Evolutionary conservation across 2,329 filamentous ascomycete genomes (phyloP), one percentile per base, ranked within the genome.

Genomic region (Escovopsis sp.): DNA sequence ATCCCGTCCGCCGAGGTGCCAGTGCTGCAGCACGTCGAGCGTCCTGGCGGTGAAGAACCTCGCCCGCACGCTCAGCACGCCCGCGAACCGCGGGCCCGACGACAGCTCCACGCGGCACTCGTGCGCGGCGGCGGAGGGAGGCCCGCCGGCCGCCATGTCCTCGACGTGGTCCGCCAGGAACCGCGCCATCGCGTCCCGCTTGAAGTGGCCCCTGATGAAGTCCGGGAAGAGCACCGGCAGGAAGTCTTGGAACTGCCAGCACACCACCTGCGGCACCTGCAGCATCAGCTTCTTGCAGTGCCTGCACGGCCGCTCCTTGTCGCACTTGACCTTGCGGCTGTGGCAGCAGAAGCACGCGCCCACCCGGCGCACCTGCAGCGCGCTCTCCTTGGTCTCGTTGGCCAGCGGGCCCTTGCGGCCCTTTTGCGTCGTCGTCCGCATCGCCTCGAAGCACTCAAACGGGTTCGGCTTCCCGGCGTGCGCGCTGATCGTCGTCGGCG

Each of bases 261-360:
- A 77, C 23, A 77, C 62, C 18, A 71, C 65, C 50, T 73, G 68
- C 2, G 72, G 72, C 12, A 74, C 61, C 40, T 65, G 58, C 2
- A 61, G 53, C 42, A 65, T 63, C 42, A 75, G 63, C 55, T 72
- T 72, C 49, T 63, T 65, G 61, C 73, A 77, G 58, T 69, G 74
- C 54, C 66, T 67, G 57, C 73, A 77, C 0, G 73, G 71, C 38
- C 72, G 60, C 50, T 71, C 64, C 48, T 67, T 66, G 53, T 74
- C 70, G 48, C 73, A 76, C 53, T 69, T 71, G 42, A 77, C 73
- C 54, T 77, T 77, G 48, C 73, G 69, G 44, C 67, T 69, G 51
- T 73, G 71, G 51, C 73, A 77, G 58, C 70, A 73, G 59, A 76
- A 76, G 53, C 73, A 77, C 9, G 73, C 73, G 6, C 73, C 72